Conservation (phyloP, 306 rosid genomes). For the Delonix regia region DNA sequence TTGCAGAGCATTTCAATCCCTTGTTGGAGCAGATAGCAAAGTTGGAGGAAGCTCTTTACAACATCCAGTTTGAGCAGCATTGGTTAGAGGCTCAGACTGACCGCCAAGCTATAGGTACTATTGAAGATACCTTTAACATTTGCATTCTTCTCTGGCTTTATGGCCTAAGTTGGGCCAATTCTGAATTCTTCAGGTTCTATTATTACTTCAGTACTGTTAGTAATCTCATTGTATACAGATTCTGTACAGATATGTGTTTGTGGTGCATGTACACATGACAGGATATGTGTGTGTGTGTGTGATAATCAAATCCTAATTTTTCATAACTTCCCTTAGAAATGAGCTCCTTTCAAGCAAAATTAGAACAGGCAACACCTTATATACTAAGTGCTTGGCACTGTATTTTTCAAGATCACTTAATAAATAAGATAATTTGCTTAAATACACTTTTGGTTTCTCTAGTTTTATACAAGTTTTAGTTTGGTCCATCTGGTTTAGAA, state of each 20-base stretch:
- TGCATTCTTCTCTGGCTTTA: constrained; percentile 1
- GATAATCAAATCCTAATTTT: too few relatives aligned
- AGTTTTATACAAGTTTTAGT: too few relatives aligned
- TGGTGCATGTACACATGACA: too few relatives aligned
- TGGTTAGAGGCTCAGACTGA: constrained; percentile 96
- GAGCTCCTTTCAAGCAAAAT: too few relatives aligned
- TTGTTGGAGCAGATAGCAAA: constrained; percentile 81
- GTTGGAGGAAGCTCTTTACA: constrained; percentile 93
- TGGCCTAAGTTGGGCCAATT: background rate
- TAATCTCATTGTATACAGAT: background rate
- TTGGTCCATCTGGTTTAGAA: too few relatives aligned
- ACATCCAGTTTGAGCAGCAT: constrained; percentile 93
- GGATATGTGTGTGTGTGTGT: too few relatives aligned
- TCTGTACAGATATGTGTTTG: background rate
- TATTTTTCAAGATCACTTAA: too few relatives aligned
- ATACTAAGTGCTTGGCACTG: background rate
- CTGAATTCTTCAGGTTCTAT: background rate
- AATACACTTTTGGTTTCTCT: background rate
- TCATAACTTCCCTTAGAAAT: too few relatives aligned
- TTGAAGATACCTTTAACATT: background rate
- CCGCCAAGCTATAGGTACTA: constrained; percentile 87
- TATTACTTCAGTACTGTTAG: background rate
- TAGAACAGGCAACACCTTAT: background rate
- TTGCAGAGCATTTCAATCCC: constrained; percentile 88
- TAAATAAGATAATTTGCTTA: background rate